These are phyloP conservation scores for Obelidium mucronatum DNA, from an alignment of 192 early-diverging fungal species.

Conservation along the genomic window DNA sequence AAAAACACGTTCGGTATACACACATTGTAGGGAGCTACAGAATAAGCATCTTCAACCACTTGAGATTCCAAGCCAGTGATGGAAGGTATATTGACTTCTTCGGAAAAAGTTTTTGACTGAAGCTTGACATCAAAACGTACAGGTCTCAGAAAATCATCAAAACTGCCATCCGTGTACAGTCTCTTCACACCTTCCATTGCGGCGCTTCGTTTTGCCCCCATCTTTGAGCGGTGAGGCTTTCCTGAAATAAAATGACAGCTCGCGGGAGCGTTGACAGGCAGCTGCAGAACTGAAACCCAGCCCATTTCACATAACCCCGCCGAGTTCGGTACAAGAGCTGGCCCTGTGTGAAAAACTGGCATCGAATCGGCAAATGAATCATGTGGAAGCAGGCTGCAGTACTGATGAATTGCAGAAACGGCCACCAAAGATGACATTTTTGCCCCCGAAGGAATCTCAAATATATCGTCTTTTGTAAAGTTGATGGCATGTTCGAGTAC, in stretches of 20 bases:
- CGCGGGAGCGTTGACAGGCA: slow-evolving; percentile 38
- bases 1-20: background rate
- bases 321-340: background rate
- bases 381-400: slow-evolving; percentile 74
- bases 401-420: slow-evolving; percentile 68
- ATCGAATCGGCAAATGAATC: slow-evolving; percentile 57
- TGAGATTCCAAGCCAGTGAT: too few relatives aligned
- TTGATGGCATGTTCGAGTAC: background rate
- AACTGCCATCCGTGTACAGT: slow-evolving; percentile 69
- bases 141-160: slow-evolving; percentile 81
- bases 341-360: slow-evolving; percentile 61
- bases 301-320: too few relatives aligned
- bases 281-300: slow-evolving; percentile 21
- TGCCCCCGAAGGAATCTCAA: slow-evolving; percentile 63
- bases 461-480: background rate
- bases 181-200: slow-evolving; percentile 75
- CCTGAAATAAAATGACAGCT: slow-evolving; percentile 34
- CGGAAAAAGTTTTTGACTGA: too few relatives aligned
- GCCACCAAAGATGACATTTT: slow-evolving; percentile 74
- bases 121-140: slow-evolving; percentile 26
- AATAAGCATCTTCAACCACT: too few relatives aligned
- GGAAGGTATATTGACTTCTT: too few relatives aligned
- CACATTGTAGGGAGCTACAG: too few relatives aligned
- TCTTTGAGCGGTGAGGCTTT: slow-evolving; percentile 55
- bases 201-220: slow-evolving; percentile 70